Evolutionary conservation across 805 yeast species (phyloP), one percentile per base, ranked within the genome.

Genomic region (Yarrowia divulgata): DNA sequence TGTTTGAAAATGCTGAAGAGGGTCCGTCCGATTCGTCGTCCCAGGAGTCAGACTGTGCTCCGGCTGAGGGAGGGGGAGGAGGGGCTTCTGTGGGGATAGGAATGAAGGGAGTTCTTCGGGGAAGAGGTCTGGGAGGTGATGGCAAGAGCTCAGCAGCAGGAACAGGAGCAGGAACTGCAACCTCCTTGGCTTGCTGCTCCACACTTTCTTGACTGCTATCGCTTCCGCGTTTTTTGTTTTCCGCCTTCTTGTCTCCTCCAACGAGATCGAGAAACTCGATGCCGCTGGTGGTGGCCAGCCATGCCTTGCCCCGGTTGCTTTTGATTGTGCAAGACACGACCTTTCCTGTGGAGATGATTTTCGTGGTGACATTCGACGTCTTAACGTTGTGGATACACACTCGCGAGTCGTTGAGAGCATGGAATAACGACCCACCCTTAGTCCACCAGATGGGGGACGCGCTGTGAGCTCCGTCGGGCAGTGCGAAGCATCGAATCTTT

Each of bases 401-500:
- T 23, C 68, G 14, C 37, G 68, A 63, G 48, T 63, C 57, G 37
- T 49, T 49, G 37, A 48, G 37, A 8, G 57, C 55, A 18, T 63
- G 68, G 57, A 49, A 48, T 14, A 63, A 39, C 39, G 45, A 48
- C 1, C 68, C 68, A 2, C 68, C 68, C 35, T 49, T 48, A 16
- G 57, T 39, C 68, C 68, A 63, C 68, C 68, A 63, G 13, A 63
- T 29, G 23, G 55, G 55, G 1, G 57, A 37, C 16, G 57, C 57
- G 1, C 23, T 16, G 16, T 35, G 39, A 2, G 68, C 57, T 37
- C 46, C 46, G 1, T 63, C 68, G 8, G 70, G 70, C n/a, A 66
- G 50, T 13, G 50, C 46, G 35, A 69, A 52, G 50, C 69, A 54
- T 19, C 70, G 40, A 16, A 69, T 69, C 50, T 69, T 63, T 6